Percentiles rank a stretch among this genome's conserved stretches.
These are phyloP conservation scores for Fusarium xylarioides DNA, from an alignment of 2,329 filamentous ascomycete species.

Conservation along the genomic window DNA sequence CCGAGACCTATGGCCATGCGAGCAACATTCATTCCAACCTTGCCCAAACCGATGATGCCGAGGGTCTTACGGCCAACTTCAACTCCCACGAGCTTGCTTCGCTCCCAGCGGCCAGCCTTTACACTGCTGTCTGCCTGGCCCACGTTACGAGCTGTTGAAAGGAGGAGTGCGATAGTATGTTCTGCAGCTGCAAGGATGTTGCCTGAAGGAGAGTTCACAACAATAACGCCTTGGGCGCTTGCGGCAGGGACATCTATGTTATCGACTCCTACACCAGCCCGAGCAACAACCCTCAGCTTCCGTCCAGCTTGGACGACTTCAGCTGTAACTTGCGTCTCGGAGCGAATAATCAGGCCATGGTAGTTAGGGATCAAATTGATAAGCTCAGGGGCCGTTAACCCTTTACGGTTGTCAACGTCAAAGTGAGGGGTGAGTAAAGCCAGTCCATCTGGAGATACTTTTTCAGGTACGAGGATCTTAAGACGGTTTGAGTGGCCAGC, in stretches of 20 bases:
- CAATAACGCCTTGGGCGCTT: constrained; percentile 77
- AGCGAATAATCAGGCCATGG: constrained; percentile 80
- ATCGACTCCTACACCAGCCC: constrained; percentile 84
- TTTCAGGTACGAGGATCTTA: constrained; percentile 78
- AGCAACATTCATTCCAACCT: constrained; percentile 83
- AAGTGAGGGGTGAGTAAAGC: constrained; percentile 72
- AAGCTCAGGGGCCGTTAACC: constrained; percentile 70
- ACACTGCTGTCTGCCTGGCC: constrained; percentile 74
- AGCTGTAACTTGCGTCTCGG: constrained; percentile 82
- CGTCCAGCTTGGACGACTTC: constrained; percentile 71
- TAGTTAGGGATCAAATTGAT: constrained; percentile 74
- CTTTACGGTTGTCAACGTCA: constrained; percentile 74
- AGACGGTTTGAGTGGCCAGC: constrained; percentile 37
- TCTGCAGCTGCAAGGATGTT: constrained; percentile 85
- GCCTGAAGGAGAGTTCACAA: constrained; percentile 81
- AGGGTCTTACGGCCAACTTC: constrained; percentile 82
- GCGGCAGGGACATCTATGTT: constrained; percentile 81
- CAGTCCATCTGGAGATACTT: constrained; percentile 81
- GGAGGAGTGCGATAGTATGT: constrained; percentile 78
- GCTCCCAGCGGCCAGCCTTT: constrained; percentile 79
- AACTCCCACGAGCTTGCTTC: constrained; percentile 76
- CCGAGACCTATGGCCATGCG: constrained; percentile 80
- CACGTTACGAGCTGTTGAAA: constrained; percentile 78
- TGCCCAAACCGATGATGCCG: constrained; percentile 81
- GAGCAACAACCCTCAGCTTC: constrained; percentile 79